Evolutionary conservation across 768 basidiomycete genomes (phyloP), one percentile per base, ranked within the genome.

Genomic region (Termitomyces sp.): DNA sequence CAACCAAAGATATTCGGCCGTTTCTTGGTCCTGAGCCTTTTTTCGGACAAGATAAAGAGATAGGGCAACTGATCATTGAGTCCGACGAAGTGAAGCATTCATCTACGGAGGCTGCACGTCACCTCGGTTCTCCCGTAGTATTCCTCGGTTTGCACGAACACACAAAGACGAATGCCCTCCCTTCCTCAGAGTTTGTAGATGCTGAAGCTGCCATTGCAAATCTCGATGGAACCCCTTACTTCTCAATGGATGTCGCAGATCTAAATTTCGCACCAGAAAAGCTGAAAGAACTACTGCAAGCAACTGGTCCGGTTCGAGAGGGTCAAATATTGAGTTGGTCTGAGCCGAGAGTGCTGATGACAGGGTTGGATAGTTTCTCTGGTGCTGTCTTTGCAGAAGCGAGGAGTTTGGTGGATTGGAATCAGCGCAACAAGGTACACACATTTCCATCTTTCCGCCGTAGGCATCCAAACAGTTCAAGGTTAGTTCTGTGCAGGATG

Each of bases 321-420:
- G 80, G 75, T 12, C 64, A 66, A 54, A 63, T 64, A 16, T 52
- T 86, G 56, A 67, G 62, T n/a, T 96, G 90, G 75, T 70, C 75
- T 16, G 90, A 93, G 52, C 77, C 91, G 3, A 69, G 91, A 48
- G 62, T 75, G 2, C 75, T 85, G 39, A 79, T 83, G 69, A 72
- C 74, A 2, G 71, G 67, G 15, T 73, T 95, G 62, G 82, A 84
- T 62, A 63, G 62, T 3, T 86, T 89, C 63, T 82, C 83, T 31
- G 91, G 88, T 1, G 86, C 82, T 0, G 70, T 98, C 0, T 91
- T 91, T 64, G 90, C 91, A 0, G 78, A 80, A 52, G 91, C 88
- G 1, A 75, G 91, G 53, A 88, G 85, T 40, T 75, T 98, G 81
- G 76, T 89, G 3, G 96, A 98, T 66, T 99, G 96, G 96, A 98